Evolutionary conservation across 352 stramenopile species (phyloP), one percentile per base, ranked within the genome.

Genomic region (Pythium graminicola): DNA sequence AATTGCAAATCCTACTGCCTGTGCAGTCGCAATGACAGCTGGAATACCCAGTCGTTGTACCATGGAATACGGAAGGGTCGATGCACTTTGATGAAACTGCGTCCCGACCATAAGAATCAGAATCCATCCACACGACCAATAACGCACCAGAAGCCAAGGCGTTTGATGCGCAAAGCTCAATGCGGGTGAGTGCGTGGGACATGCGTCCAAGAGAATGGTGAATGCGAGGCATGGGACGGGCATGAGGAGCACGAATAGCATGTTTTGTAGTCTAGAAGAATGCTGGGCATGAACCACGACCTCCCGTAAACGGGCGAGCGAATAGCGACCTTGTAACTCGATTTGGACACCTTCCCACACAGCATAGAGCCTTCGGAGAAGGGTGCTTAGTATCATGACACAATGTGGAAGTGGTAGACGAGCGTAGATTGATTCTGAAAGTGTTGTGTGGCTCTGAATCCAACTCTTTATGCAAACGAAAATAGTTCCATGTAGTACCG

Each of bases 41-140:
- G 23, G 19, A 10, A 24, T 31, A 2, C 6, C 32, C 33, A 44
- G 20, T 43, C n/a, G 33, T 2, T 24, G 33, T 6, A 24, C 16
- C 2, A 19, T 54, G 10, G 47, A 54, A 16, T 45, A 32, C 4
- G 47, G 47, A 22, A 45, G 33, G 5, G 47, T 44, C 14, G 47
- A 35, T 3, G 47, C 32, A 17, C 47, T 54, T 17, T 35, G 7
- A n/a, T 54, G 47, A 8, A 45, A 23, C 41, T 54, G 47, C 13
- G 27, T n/a, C 2, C 13, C 8, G 4, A 54, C 11, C 14, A 42
- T 27, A 8, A 43, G 43, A 5, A 29, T 24, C 6, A 27, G 13
- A 22, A 53, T 17, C 45, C 31, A 42, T 6, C 29, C 16, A 9
- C 22, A 2, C 20, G 36, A 27, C 5, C 16, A 33, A 5, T 29